These are phyloP conservation scores for Dichotomopilus funicola DNA, from an alignment of 2,329 filamentous ascomycete genomes.

Conservation along the genomic window DNA sequence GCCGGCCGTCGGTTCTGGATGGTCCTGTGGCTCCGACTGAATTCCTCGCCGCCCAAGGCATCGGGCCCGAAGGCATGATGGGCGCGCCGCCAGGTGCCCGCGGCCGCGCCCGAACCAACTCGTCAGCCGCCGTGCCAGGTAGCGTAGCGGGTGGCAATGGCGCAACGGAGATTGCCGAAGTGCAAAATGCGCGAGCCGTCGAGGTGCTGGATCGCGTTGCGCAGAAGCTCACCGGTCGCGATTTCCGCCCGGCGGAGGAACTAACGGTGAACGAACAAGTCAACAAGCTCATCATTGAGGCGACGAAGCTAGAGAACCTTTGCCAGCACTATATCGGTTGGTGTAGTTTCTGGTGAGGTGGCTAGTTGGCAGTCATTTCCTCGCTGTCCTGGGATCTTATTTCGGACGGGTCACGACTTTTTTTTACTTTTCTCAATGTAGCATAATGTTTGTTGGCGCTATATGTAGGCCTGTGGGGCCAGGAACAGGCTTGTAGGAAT, in stretches of 20 bases:
- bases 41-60: slow-evolving; percentile 43
- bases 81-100: slow-evolving; percentile 44
- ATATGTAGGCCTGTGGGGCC: too few species aligned
- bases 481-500: too few species aligned
- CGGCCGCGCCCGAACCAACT: slow-evolving; percentile 54
- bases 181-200: slow-evolving; percentile 86
- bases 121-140: slow-evolving; percentile 36
- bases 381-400: too few species aligned
- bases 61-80: slow-evolving; percentile 30
- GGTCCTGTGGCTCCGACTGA: slow-evolving; percentile 53
- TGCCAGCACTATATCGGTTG: slow-evolving; percentile 99
- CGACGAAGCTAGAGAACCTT: slow-evolving; percentile 92
- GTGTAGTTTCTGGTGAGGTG: slow-evolving; percentile 86
- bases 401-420: too few species aligned
- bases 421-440: neutral
- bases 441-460: neutral
- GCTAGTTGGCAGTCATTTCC: too few species aligned
- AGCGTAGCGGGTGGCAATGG: slow-evolving; percentile 36
- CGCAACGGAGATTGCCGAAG: slow-evolving; percentile 54
- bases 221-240: slow-evolving; percentile 89
- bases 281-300: slow-evolving; percentile 88
- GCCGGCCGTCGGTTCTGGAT: slow-evolving; percentile 65
- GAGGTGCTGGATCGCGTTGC: slow-evolving; percentile 88
- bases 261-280: slow-evolving; percentile 82
- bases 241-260: slow-evolving; percentile 84